Evolutionary conservation across 2,329 filamentous ascomycete genomes (phyloP), one percentile per base, ranked within the genome.

Genomic region (Monilinia aucupariae): DNA sequence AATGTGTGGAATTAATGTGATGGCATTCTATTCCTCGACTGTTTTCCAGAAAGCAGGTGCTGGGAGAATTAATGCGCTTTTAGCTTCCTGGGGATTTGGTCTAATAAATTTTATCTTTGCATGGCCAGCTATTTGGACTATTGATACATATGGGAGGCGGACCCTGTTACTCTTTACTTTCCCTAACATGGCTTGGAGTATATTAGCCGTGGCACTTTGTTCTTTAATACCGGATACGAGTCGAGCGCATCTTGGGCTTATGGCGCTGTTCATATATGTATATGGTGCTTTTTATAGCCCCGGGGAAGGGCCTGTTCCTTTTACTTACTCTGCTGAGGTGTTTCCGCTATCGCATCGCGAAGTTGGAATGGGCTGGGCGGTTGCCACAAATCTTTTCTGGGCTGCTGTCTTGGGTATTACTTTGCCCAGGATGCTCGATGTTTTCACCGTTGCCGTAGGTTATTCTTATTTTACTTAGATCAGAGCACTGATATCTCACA

Each of bases 21-120:
- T 91, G 61, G 86, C 87, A 0, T 91, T 91, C 74, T 91, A 92
- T 75, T 88, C 84, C 0, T 86, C 85, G 0, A 86, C 85, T 8
- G 78, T 86, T n/a, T 86, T 86, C 69, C 68, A 74, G 30, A 74
- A 86, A 1, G 82, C 86, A 1, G 85, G 85, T 5, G 82, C 84
- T 37, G 74, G 64, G 51, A 74, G 79, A 1, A 82, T 81, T 52
- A 75, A 81, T 43, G 45, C 61, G 6, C 47, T 63, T 25, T 30
- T 59, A n/a, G 61, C 54, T n/a, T 63, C 61, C 22, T 59, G 45
- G 45, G 61, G 61, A 15, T 63, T 63, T n/a, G 53, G 61, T 20
- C 45, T 63, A 17, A 43, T 63, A 64, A 87, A 87, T 74, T 86
- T 85, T 72, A 64, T 86, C 17, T 64, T 64, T 48, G 61, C 61